Base-by-base conservation (phyloP, 495 filamentous ascomycete genomes). In the Tuber indicum region DNA sequence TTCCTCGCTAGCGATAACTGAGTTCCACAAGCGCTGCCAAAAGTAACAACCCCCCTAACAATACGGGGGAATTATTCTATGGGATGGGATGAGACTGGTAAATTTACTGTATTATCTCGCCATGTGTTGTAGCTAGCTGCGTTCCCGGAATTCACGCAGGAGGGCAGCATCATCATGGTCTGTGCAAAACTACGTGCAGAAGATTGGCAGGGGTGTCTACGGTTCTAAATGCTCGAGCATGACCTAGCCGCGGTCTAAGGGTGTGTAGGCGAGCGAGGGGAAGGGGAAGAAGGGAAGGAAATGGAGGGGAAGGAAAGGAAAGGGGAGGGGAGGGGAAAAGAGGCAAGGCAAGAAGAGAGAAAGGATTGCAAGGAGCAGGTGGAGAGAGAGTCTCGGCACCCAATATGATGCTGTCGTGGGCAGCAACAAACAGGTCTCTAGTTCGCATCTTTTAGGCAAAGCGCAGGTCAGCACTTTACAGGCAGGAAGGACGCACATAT, bases 91-190 rank as follows among this genome's bases (percentile, higher is more conserved):
- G 62, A 80, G 77, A 77, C 74, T 79, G 78, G 77, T 80, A 80
- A 76, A 62, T 78, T 74, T 66, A 71, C 74, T 58, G 71, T 9
- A 76, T 44, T 66, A 41, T 58, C 69, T 66, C 32, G 32, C 58
- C 58, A 66, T 36, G 58, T 14, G 58, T 36, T 66, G 26, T 66
- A 8, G 58, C 80, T 79, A 62, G 76, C 74, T 77, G 78, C 71
- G 71, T 74, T 76, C 77, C 74, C 77, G 78, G 77, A 76, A 80
- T 80, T 41, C 78, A 73, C 71, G 73, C 78, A 80, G 78, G 77
- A 80, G 78, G 76, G 76, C 78, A 79, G 78, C 78, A 36, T 66
- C 10, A 79, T 79, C 76, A 74, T 80, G 78, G 78, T 80, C 78
- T 80, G 78, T 80, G 78, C 78, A 78, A 80, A 76, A 79, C 14